Percentiles rank a stretch among this genome's conserved stretches.
Conservation (phyloP, 495 filamentous ascomycete genomes). For the Trichoderma asperelloides region DNA sequence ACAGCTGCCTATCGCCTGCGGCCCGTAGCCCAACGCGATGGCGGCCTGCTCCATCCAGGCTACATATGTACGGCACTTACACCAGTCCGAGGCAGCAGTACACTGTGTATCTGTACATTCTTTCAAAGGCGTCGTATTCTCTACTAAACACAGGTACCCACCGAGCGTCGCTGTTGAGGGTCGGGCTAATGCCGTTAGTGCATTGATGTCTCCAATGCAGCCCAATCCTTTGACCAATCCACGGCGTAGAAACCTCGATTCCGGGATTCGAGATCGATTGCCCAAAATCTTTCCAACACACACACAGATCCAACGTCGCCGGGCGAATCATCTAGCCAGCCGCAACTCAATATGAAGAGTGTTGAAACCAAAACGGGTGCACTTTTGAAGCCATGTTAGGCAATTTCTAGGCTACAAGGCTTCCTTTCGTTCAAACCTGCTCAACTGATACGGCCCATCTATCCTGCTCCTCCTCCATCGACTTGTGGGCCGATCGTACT, state of each 20-base stretch:
- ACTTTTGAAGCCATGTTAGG: too few species aligned
- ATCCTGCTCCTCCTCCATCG: neutral
- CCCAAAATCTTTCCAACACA: neutral
- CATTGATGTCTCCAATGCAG: slow-evolving; percentile 4
- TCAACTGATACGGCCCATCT: neutral
- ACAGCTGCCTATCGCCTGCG: slow-evolving; percentile 4
- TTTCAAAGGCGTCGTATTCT: too few species aligned
- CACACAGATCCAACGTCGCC: neutral
- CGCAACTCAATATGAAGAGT: neutral
- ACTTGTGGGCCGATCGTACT: neutral
- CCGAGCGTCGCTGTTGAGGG: neutral
- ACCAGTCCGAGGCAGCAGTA: neutral
- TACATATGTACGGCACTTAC: neutral
- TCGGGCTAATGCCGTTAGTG: neutral
- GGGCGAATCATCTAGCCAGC: neutral
- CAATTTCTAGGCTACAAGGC: too few species aligned
- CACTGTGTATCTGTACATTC: neutral
- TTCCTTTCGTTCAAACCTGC: neutral
- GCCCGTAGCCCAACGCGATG: neutral
- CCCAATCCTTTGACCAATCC: neutral
- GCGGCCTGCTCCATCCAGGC: neutral
- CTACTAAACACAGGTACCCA: too few species aligned
- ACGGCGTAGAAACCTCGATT: neutral
- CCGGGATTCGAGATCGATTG: slow-evolving; percentile 1
- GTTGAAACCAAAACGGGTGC: too few species aligned